These are phyloP conservation scores for Epichloe scottii DNA, from an alignment of 2,329 filamentous ascomycete species.

Conservation along the genomic window DNA sequence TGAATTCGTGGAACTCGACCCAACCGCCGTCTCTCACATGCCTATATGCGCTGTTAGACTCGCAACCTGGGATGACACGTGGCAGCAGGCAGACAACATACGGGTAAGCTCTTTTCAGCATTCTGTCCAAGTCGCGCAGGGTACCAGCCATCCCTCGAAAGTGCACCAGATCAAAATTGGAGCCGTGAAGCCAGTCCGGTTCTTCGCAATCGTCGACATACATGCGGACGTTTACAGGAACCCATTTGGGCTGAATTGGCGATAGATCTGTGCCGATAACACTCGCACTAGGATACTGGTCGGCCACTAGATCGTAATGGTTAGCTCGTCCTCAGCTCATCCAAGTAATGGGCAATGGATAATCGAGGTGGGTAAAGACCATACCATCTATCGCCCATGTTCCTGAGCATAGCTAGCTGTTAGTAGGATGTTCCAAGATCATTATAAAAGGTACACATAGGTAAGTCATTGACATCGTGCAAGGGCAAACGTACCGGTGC, in stretches of 20 bases:
- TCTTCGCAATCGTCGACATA: conserved; percentile 49
- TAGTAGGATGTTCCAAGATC: neutral
- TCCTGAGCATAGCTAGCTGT: conserved; percentile 14
- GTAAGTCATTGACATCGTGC: neutral
- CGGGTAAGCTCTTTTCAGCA: conserved; percentile 28
- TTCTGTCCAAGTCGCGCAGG: conserved; percentile 36
- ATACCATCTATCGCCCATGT: conserved; percentile 41
- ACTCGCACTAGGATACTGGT: conserved; percentile 27
- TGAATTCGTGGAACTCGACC: conserved; percentile 37
- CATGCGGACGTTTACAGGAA: conserved; percentile 49
- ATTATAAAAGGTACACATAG: neutral
- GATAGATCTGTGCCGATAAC: conserved; percentile 31
- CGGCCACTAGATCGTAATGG: conserved; percentile 20
- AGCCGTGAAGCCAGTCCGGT: conserved; percentile 40
- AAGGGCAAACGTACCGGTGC: conserved; percentile 25
- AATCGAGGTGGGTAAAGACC: neutral
- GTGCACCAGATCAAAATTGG: conserved; percentile 44
- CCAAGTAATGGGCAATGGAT: neutral
- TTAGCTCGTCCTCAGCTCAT: neutral
- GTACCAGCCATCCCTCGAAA: conserved; percentile 35
- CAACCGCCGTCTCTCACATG: conserved; percentile 35
- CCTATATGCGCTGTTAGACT: conserved; percentile 13
- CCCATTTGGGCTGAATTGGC: conserved; percentile 32
- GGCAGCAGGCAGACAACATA: conserved; percentile 6
- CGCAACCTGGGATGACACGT: neutral